Evolutionary conservation across 2,329 filamentous ascomycete genomes (phyloP).

Genomic region (Hymenoscyphus fructigenus): DNA sequence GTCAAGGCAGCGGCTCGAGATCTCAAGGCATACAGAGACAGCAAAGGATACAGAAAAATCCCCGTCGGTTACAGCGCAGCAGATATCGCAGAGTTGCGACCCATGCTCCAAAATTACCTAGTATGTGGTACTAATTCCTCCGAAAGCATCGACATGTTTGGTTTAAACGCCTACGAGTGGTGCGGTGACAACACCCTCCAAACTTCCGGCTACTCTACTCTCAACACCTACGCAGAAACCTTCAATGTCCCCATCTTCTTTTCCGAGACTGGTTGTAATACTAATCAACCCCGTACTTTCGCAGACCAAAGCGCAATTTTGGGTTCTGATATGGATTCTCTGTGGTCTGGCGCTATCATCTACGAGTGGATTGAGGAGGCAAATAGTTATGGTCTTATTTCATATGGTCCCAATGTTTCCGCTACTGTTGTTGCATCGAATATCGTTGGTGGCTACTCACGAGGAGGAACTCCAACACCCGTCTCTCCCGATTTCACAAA

Average conservation of each 20-base stretch:
- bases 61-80: conserved; percentile 86
- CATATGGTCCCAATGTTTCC: conserved; percentile 64
- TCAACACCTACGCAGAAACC: conserved; percentile 64
- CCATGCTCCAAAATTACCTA: conserved; percentile 68
- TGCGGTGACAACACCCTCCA: conserved; percentile 58
- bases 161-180: conserved; percentile 84
- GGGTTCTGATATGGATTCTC: conserved; percentile 66
- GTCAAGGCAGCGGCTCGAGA: conserved; percentile 81
- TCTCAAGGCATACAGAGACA: conserved; percentile 76
- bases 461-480: conserved; percentile 71
- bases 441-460: conserved; percentile 64
- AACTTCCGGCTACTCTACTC: conserved; percentile 65
- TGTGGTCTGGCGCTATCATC: conserved; percentile 75
- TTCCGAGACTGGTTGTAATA: conserved; percentile 84
- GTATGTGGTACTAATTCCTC: conserved; percentile 70
- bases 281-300: conserved; percentile 59
- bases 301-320: conserved; percentile 76
- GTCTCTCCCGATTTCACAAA: conserved; percentile 76
- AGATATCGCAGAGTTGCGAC: conserved; percentile 69
- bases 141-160: conserved; percentile 71
- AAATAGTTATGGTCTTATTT: conserved; percentile 80
- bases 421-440: conserved; percentile 52
- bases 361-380: conserved; percentile 89
- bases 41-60: conserved; percentile 75
- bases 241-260: conserved; percentile 88